Evolutionary conservation across 2,329 filamentous ascomycete genomes (phyloP).

Genomic region (Talaromyces islandicus): DNA sequence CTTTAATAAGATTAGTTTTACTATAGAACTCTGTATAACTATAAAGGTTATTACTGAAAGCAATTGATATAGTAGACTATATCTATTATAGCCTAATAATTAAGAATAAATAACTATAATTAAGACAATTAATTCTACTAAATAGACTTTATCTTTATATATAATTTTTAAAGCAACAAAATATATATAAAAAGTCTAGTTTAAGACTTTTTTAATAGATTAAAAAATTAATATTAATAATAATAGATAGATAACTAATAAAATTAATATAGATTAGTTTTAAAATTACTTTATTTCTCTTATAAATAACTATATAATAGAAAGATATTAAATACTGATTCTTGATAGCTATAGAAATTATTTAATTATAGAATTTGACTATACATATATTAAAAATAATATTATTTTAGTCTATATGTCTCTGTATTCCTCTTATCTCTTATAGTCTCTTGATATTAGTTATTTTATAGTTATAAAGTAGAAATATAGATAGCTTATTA

Average conservation of each 20-base stretch:
- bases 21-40: constrained; percentile 1
- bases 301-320: neutral
- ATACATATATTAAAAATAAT: neutral
- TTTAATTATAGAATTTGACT: constrained; percentile 2
- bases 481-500: no score
- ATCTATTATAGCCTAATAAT: constrained; percentile 11
- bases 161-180: constrained; percentile 11
- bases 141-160: constrained; percentile 6
- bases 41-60: constrained; percentile 4
- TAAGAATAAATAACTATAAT: constrained; percentile 12
- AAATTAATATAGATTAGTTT: constrained; percentile 1
- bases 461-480: neutral
- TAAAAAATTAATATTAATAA: neutral
- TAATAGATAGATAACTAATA: constrained; percentile 1
- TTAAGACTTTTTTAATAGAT: neutral
- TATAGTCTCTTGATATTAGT: neutral
- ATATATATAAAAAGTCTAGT: constrained; percentile 5
- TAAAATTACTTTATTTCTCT: neutral
- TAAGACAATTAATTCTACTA: constrained; percentile 4
- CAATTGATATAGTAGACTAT: neutral
- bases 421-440: neutral
- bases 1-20: constrained; percentile 7
- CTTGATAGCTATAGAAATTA: constrained; percentile 1
- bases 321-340: constrained; percentile 3
- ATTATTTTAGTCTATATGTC: neutral